Evolutionary conservation across 2,329 filamentous ascomycete genomes (phyloP).

Genomic region (Verticillium klebahnii): DNA sequence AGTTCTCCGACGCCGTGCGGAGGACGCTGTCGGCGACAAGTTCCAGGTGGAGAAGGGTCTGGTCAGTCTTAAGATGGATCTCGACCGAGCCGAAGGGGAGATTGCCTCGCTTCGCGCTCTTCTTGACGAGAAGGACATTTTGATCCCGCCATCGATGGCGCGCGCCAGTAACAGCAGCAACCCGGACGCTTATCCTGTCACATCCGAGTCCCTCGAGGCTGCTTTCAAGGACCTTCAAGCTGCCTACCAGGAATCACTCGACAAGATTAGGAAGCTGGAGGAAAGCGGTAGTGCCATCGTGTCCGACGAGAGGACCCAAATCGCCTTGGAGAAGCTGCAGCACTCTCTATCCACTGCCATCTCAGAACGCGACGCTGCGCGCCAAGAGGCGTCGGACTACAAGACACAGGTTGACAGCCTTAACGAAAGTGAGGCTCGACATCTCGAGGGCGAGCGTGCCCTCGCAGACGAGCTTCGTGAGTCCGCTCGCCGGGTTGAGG

Average conservation of each 20-base stretch:
- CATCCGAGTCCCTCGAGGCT: constrained; percentile 66
- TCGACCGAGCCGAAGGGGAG: constrained; percentile 92
- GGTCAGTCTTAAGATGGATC: constrained; percentile 86
- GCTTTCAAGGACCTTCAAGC: constrained; percentile 73
- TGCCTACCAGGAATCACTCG: constrained; percentile 63
- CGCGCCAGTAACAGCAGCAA: constrained; percentile 11
- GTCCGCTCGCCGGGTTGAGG: constrained; percentile 73
- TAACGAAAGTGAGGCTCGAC: constrained; percentile 49
- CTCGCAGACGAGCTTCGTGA: constrained; percentile 66
- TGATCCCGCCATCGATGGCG: constrained; percentile 53
- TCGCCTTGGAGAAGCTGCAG: constrained; percentile 62
- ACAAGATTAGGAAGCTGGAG: constrained; percentile 63
- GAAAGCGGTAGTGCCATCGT: constrained; percentile 29
- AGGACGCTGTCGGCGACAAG: constrained; percentile 92
- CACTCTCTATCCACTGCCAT: constrained; percentile 64
- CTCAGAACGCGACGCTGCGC: constrained; percentile 67
- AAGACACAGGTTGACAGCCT: constrained; percentile 56
- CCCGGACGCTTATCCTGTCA: constrained; percentile 26
- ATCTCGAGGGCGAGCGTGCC: constrained; percentile 55
- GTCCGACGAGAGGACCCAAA: constrained; percentile 53
- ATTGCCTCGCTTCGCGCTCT: constrained; percentile 76
- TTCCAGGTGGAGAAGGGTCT: constrained; percentile 94
- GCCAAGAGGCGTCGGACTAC: constrained; percentile 59
- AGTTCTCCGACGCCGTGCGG: constrained; percentile 76
- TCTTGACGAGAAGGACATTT: constrained; percentile 77